phyloP scores from a whole-genome alignment of 768 basidiomycete genomes.

The Hericium erinaceus region DNA sequence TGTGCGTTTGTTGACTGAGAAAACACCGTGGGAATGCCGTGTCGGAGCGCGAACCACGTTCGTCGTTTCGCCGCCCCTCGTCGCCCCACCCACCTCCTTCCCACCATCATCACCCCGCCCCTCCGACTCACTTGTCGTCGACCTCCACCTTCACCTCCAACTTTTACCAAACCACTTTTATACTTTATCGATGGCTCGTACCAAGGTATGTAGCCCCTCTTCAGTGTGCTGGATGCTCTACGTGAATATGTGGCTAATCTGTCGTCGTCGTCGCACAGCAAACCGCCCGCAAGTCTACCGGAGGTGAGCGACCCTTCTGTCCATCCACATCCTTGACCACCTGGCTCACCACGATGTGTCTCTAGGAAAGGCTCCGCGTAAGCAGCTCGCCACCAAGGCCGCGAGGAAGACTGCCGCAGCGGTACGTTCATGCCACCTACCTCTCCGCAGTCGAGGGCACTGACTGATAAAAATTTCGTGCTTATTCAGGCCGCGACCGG shows the following conservation, averaged over 20 bases:
- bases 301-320: conserved; percentile 49
- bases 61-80: not conserved
- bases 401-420: conserved; percentile 78
- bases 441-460: conserved; percentile 3
- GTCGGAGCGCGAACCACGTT: not conserved
- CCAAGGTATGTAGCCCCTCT: conserved; percentile 47
- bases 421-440: conserved; percentile 35
- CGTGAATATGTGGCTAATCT: conserved; percentile 17
- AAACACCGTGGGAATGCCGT: not conserved
- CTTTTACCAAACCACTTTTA: conserved; percentile 6
- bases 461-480: too few relatives aligned
- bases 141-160: not conserved
- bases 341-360: conserved; percentile 11
- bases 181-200: conserved; percentile 62
- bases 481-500: conserved; percentile 61
- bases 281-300: conserved; percentile 99
- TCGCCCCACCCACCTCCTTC: conserved; percentile 5
- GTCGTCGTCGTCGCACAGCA: conserved; percentile 44
- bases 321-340: conserved; percentile 22
- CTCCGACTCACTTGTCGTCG: not conserved
- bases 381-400: conserved; percentile 93
- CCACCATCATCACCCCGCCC: conserved; percentile 13
- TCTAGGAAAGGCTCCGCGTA: conserved; percentile 81
- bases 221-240: not conserved
- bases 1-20: not conserved